A percentile compares a stretch with the other conserved stretches of the same genome.
Evolutionary conservation across 2,329 filamentous ascomycete genomes (phyloP).

Genomic region (Coniochaeta sp.): DNA sequence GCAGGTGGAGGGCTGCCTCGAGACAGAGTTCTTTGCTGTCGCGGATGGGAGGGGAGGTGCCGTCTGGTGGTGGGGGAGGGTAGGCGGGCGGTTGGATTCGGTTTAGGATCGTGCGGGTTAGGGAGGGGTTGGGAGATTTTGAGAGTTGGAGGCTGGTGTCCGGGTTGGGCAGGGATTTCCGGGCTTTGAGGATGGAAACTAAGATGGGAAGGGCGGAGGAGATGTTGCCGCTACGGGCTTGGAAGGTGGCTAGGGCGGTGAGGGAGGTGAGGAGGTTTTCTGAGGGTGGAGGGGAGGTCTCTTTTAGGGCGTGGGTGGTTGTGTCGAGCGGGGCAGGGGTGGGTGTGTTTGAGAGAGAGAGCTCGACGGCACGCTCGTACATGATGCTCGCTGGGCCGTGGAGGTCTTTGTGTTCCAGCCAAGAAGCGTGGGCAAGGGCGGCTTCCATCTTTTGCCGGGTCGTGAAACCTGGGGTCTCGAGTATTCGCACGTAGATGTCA

Average conservation of each 20-base stretch:
- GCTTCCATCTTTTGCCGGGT: constrained; percentile 75
- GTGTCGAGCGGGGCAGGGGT: constrained; percentile 40
- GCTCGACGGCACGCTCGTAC: constrained; percentile 69
- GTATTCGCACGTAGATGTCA: constrained; percentile 71
- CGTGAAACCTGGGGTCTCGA: constrained; percentile 74
- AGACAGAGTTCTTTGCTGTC: constrained; percentile 64
- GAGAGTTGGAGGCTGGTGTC: constrained; percentile 13
- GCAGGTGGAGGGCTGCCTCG: constrained; percentile 78
- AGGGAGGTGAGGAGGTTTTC: constrained; percentile 67
- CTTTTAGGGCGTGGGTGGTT: constrained; percentile 57
- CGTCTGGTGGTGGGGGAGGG: constrained; percentile 63
- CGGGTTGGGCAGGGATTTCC: constrained; percentile 48
- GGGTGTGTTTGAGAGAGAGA: constrained; percentile 45
- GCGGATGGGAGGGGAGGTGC: constrained; percentile 60
- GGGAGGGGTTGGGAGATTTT: constrained; percentile 10
- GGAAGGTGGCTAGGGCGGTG: constrained; percentile 72
- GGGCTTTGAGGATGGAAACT: constrained; percentile 74
- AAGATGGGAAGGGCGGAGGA: constrained; percentile 72
- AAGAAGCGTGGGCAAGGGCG: constrained; percentile 75
- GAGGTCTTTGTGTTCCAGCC: constrained; percentile 70
- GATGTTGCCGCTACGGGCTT: constrained; percentile 62
- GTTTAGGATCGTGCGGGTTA: constrained; percentile 20
- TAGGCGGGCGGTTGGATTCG: constrained; percentile 49
- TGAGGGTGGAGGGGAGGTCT: constrained; percentile 52
- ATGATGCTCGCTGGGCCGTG: constrained; percentile 61